Percentiles rank a stretch among this genome's conserved stretches.
These are phyloP conservation scores for Chaetomiaceae sp. DNA, from an alignment of 2,329 filamentous ascomycete genomes.

Conservation along the genomic window DNA sequence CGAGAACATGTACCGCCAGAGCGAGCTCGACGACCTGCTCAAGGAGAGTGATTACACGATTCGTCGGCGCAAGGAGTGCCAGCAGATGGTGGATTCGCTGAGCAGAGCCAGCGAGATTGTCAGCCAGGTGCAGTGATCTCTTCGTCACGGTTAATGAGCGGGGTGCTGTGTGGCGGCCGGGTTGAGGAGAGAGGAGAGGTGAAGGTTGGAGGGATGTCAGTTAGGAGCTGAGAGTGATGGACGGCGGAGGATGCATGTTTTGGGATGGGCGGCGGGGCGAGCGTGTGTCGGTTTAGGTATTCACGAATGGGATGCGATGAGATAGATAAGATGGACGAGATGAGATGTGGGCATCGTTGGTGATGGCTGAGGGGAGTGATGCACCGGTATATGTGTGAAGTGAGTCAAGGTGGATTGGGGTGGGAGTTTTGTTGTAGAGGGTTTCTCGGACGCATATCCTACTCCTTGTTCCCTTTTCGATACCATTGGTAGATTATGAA, in stretches of 20 bases:
- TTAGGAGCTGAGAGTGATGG: no score
- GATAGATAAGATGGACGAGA: background rate
- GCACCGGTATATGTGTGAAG: background rate
- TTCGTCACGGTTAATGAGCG: no score
- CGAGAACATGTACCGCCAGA: conserved; percentile 93
- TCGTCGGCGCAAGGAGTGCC: conserved; percentile 92
- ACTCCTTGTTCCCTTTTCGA: conserved; percentile 20
- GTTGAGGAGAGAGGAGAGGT: background rate
- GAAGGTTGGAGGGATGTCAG: background rate
- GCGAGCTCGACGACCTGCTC: conserved; percentile 86
- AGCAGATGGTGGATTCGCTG: conserved; percentile 97
- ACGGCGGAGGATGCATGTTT: background rate
- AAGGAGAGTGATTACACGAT: conserved; percentile 98
- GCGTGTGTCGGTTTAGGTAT: background rate
- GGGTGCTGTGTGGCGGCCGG: background rate
- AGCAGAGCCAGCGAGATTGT: conserved; percentile 92
- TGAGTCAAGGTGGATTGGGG: conserved; percentile 1
- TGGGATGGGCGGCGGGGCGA: conserved; percentile 1
- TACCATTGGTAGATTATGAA: conserved; percentile 26
- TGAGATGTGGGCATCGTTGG: no score
- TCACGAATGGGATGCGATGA: conserved; percentile 5
- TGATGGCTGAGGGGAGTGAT: background rate
- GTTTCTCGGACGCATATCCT: conserved; percentile 1
- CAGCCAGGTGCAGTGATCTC: conserved; percentile 62
- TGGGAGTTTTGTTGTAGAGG: conserved; percentile 12